Percentiles rank a stretch among this genome's conserved stretches.
These are phyloP conservation scores for Sisymbrium altissimum DNA, from an alignment of 345 rosid genomes.

Conservation along the genomic window DNA sequence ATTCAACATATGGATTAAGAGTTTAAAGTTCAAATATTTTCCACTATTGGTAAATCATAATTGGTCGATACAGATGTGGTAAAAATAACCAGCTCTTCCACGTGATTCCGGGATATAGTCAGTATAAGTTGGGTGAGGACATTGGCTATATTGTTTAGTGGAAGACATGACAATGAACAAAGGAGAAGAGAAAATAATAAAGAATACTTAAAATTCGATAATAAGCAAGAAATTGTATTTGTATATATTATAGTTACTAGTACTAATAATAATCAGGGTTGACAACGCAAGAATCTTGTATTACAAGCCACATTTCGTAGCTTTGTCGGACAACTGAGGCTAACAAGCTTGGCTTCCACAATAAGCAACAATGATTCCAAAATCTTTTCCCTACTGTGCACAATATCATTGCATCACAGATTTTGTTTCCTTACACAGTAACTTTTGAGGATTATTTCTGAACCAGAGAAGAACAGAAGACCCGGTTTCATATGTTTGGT, in stretches of 20 bases:
- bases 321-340: conserved; percentile 9
- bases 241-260: background rate
- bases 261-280: conserved; percentile 13
- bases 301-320: conserved; percentile 23
- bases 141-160: conserved; percentile 14
- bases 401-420: conserved; percentile 18
- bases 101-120: background rate
- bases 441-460: background rate
- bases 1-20: background rate
- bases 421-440: conserved; percentile 10
- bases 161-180: conserved; percentile 13
- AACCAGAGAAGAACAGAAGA: background rate
- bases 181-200: background rate
- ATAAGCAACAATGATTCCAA: conserved; percentile 31
- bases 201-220: background rate
- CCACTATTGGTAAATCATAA: no score
- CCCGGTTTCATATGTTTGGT: conserved; percentile 28
- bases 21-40: background rate
- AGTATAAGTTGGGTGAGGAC: background rate
- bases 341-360: conserved; percentile 34
- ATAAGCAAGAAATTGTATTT: background rate
- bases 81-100: background rate
- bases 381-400: conserved; percentile 18
- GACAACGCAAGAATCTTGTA: conserved; percentile 20
- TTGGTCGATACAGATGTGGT: background rate